These are phyloP conservation scores for Solanum raphanifolium DNA, from an alignment of 257 asterid genomes.

Conservation along the genomic window DNA sequence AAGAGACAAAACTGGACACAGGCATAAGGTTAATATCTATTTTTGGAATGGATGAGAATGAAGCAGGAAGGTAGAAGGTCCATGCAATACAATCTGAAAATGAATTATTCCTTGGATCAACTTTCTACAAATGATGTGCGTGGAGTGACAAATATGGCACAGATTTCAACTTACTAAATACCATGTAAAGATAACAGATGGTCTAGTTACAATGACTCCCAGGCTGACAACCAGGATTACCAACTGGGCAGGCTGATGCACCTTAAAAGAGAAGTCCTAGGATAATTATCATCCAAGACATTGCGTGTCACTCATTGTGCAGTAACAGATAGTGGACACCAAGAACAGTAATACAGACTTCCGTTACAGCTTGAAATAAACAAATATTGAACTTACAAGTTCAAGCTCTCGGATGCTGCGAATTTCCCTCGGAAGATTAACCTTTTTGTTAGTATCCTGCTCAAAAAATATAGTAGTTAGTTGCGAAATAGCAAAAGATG, in stretches of 20 bases:
- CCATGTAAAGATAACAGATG: not conserved
- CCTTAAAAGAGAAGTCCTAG: not conserved
- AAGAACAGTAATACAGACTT: not conserved
- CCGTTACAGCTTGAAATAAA: not conserved
- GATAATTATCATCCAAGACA: not conserved
- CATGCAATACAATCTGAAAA: not conserved
- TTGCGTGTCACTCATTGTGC: not conserved
- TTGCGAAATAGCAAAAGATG: not conserved
- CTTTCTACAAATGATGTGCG: not conserved
- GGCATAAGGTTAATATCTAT: not conserved
- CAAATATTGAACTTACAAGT: constrained; percentile 52
- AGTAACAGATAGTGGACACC: not conserved
- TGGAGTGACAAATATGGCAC: not conserved
- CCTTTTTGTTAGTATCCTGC: constrained; percentile 87
- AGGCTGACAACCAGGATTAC: not conserved
- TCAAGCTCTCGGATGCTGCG: constrained; percentile 84
- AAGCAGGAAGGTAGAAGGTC: not conserved
- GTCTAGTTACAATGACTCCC: not conserved
- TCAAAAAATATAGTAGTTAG: constrained; percentile 12
- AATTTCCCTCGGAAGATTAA: constrained; percentile 78
- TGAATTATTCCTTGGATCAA: not conserved
- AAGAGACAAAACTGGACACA: not conserved
- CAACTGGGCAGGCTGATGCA: not conserved
- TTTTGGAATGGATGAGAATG: not conserved
- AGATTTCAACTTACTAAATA: not conserved